Conservation (phyloP, 345 rosid genomes). For the Populus euphratica region DNA sequence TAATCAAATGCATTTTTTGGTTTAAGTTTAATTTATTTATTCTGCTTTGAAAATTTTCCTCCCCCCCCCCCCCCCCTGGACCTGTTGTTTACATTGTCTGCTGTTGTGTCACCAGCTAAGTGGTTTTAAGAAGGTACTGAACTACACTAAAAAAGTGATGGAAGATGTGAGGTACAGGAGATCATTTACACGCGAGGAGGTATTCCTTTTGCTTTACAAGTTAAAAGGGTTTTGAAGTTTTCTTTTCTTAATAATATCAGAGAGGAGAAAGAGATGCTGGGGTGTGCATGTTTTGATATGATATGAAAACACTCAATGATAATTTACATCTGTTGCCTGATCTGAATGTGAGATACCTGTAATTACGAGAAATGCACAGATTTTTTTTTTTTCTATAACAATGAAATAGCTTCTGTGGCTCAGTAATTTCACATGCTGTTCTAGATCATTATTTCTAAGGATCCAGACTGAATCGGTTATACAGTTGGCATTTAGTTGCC, state of each 20-base stretch:
- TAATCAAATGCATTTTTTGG: neutral
- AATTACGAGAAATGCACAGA: neutral
- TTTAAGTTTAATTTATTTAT: neutral
- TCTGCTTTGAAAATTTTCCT: neutral
- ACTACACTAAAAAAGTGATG: constrained; percentile 80
- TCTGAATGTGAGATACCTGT: neutral
- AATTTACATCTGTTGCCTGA: neutral
- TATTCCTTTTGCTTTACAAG: constrained; percentile 17
- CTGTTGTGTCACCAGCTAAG: constrained; percentile 63
- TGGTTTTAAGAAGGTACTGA: constrained; percentile 93
- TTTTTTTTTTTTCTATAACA: neutral
- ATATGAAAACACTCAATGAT: neutral
- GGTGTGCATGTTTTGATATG: neutral
- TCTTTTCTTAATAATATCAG: neutral
- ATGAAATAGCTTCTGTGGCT: neutral
- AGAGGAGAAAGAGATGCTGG: neutral
- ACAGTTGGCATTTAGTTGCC: neutral
- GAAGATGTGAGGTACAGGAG: constrained; percentile 83
- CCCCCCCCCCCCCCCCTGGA: neutral
- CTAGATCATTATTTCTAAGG: neutral
- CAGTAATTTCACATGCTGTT: neutral
- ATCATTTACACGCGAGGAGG: constrained; percentile 91
- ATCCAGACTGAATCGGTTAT: neutral
- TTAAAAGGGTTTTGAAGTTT: neutral
- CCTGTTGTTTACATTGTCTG: constrained; percentile 9